Percentiles rank a stretch among this genome's conserved stretches.
These are phyloP conservation scores for Iodosphaeria phyllophila DNA, from an alignment of 2,329 filamentous ascomycete species.

Conservation along the genomic window DNA sequence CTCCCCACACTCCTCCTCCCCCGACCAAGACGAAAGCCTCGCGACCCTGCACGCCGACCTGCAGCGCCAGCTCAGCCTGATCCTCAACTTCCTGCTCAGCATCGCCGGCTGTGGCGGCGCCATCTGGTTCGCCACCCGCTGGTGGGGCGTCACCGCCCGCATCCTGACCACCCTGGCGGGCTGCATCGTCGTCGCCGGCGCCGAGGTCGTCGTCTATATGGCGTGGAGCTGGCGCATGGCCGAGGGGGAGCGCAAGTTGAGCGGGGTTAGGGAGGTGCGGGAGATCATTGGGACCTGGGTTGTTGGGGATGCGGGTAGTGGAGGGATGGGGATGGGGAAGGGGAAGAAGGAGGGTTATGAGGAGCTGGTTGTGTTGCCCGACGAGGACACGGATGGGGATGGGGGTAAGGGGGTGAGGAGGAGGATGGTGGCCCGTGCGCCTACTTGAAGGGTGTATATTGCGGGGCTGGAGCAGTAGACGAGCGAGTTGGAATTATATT, in stretches of 20 bases:
- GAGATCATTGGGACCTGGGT: slow-evolving; percentile 58
- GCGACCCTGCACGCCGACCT: slow-evolving; percentile 59
- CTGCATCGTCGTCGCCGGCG: slow-evolving; percentile 49
- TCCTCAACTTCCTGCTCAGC: slow-evolving; percentile 79
- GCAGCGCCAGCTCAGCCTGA: slow-evolving; percentile 64
- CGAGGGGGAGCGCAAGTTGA: slow-evolving; percentile 46
- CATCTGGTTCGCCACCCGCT: slow-evolving; percentile 59
- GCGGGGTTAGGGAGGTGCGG: slow-evolving; percentile 42
- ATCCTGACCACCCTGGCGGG: slow-evolving; percentile 55
- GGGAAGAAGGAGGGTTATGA: slow-evolving; percentile 1
- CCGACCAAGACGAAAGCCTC: too few relatives aligned
- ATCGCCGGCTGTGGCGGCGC: slow-evolving; percentile 62
- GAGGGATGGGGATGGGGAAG: slow-evolving; percentile 6
- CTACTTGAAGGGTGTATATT: too few relatives aligned
- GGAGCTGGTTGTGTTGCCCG: slow-evolving; percentile 2
- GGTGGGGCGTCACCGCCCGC: slow-evolving; percentile 55
- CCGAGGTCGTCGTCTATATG: slow-evolving; percentile 61
- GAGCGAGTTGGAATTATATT: too few relatives aligned
- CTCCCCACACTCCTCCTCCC: too few relatives aligned
- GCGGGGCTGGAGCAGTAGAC: too few relatives aligned
- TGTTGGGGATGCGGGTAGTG: slow-evolving; percentile 21
- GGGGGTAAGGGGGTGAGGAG: too few relatives aligned
- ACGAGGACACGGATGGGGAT: slow-evolving; percentile 1
- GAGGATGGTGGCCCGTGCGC: too few relatives aligned
- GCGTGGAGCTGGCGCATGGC: slow-evolving; percentile 56